Base-by-base conservation (phyloP, 306 rosid genomes). In the Fragaria nilgerrensis region DNA sequence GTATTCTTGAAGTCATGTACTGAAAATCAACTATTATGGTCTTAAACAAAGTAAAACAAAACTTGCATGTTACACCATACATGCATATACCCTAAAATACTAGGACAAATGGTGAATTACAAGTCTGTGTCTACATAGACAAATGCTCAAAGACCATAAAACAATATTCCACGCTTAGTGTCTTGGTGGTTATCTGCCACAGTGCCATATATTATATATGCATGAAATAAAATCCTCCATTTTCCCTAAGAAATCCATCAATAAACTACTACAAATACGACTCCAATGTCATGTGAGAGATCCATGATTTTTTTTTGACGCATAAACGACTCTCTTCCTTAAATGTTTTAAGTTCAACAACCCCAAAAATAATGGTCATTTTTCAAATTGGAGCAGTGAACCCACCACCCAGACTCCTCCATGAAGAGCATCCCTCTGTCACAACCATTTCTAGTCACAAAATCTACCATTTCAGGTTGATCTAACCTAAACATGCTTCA, bases 251-350 rank as follows among this genome's bases (percentile, higher is more conserved):
- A 7, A 23, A 72, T 62, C 37, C 27, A 58, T 1, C 43, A 75
- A 43, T 45, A 45, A 45, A 48, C n/a, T 27, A 27, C 47, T 2
- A 62, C n/a, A 6, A 0, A n/a, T 14, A 64, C 5, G 36, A 53
- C 34, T 58, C 66, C 85, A n/a, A n/a, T n/a, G n/a, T n/a, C 81
- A 83, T 75, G 86, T 75, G 83, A 25, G 36, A 79, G 75, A 71
- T 64, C 56, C 39, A 27, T 58, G 12, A 65, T 47, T 56, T 2
- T 19, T 37, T 74, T 65, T 9, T 27, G 55, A 77, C 75, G 78
- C 67, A 78, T 72, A 68, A 44, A 27, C 39, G 9, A 39, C 32
- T 25, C 63, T 2, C 63, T 56, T 56, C 63, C 63, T 22, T 29
- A 3, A 56, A 11, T 56, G 20, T 15, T 73, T 10, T 2, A 39